phyloP scores from a whole-genome alignment of 139 green algal species.

The Auxenochlorella pyrenoidosa region DNA sequence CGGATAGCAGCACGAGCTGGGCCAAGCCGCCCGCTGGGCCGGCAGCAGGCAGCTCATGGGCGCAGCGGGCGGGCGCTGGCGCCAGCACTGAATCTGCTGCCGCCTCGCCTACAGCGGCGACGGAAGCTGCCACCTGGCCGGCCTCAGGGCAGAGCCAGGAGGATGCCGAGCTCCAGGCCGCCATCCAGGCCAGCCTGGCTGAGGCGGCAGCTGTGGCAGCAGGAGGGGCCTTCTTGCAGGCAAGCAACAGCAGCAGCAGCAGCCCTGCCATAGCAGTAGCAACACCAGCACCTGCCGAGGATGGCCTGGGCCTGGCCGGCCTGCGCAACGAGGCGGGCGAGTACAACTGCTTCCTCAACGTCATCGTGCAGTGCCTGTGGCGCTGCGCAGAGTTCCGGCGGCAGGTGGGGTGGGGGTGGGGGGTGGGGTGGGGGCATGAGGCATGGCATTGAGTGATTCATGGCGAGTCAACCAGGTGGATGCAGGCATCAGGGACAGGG shows the following conservation, averaged over 20 bases:
- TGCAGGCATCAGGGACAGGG: not conserved
- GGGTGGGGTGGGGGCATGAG: not conserved
- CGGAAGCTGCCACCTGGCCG: not conserved
- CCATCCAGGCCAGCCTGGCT: conserved; percentile 17
- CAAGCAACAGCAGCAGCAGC: not conserved
- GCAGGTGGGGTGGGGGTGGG: not conserved
- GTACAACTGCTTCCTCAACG: conserved; percentile 95
- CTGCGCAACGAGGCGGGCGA: conserved; percentile 32
- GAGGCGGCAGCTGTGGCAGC: not conserved
- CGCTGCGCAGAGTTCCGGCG: conserved; percentile 18
- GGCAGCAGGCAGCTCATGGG: not conserved
- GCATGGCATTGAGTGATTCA: not conserved
- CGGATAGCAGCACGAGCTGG: not conserved
- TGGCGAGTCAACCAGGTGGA: not conserved
- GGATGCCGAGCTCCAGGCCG: not conserved
- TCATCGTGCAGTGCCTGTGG: conserved; percentile 76
- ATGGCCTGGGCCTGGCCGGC: not conserved
- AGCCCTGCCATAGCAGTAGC: not conserved
- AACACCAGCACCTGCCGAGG: not conserved
- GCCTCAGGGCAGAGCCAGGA: not conserved
- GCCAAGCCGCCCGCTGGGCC: not conserved
- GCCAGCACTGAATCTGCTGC: too few relatives aligned
- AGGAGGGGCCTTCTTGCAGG: not conserved
- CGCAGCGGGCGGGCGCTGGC: too few relatives aligned
- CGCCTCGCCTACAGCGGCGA: not conserved